Evolutionary conservation across 1,139 yeast species (phyloP).

Genomic region (Hemisphaericaspora lyxosophila): DNA sequence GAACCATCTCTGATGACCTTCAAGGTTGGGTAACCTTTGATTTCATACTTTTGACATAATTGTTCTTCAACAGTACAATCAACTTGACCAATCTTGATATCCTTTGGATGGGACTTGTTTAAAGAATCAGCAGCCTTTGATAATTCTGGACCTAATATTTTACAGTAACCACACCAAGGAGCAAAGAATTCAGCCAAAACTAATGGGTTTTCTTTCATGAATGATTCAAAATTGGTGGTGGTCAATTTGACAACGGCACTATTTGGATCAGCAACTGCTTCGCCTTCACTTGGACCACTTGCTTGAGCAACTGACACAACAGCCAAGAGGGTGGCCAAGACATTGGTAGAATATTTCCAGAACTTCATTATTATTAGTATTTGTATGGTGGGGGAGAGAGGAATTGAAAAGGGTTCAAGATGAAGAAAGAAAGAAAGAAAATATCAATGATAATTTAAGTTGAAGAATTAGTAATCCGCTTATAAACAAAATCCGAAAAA

Average conservation of each 20-base stretch:
- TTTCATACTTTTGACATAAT: slow-evolving; percentile 70
- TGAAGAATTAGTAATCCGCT: background rate
- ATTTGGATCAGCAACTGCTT: slow-evolving; percentile 74
- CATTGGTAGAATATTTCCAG: slow-evolving; percentile 40
- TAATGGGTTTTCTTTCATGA: slow-evolving; percentile 69
- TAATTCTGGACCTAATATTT: slow-evolving; percentile 88
- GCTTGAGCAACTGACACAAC: slow-evolving; percentile 36
- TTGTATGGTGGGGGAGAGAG: too few relatives aligned
- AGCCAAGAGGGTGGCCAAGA: slow-evolving; percentile 40
- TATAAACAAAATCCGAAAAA: background rate
- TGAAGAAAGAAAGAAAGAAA: background rate
- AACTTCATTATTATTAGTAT: slow-evolving; percentile 32
- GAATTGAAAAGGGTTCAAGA: background rate
- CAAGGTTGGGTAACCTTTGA: slow-evolving; percentile 91
- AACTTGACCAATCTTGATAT: slow-evolving; percentile 81
- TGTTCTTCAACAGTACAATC: slow-evolving; percentile 89
- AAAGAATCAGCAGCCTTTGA: slow-evolving; percentile 79
- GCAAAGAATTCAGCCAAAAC: slow-evolving; percentile 96
- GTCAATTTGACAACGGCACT: slow-evolving; percentile 86
- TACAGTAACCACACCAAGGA: slow-evolving; percentile 99
- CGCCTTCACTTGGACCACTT: slow-evolving; percentile 48
- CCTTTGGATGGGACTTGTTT: slow-evolving; percentile 53
- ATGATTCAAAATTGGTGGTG: slow-evolving; percentile 57
- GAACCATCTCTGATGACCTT: slow-evolving; percentile 79
- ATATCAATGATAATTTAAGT: too few relatives aligned